Evolutionary conservation across 1,284 basidiomycete species (phyloP), one percentile per base, ranked within the genome.

Genomic region (Schizophyllum amplum): DNA sequence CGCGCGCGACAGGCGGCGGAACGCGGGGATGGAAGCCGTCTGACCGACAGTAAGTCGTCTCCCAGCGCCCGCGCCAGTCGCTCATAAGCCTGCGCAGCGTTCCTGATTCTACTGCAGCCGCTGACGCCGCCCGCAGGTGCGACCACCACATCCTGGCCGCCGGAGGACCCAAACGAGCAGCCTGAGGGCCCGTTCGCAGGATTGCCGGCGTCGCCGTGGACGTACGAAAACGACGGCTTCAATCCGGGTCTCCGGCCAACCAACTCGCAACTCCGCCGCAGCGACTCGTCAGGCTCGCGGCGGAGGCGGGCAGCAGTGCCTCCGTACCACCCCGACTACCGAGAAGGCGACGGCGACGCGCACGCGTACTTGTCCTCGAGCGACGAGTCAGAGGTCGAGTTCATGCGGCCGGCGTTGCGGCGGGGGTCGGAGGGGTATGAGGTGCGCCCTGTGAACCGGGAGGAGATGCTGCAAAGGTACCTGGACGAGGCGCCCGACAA

Each of bases 391-490:
- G 73, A 76, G 27, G 71, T 73, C 21, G 62, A 67, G 6, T 66
- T 65, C 13, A 66, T 69, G 20, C 53, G 57, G 56, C 58, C 62
- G 15, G 67, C 63, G 51, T 71, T 89, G 47, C 75, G 90, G 55
- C 72, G 81, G 47, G 90, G 90, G 17, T 91, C 88, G 17, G 90
- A 92, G 71, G 90, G 90, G 4, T 87, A 83, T 64, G 90, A 92
- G 66, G 81, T 90, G 53, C 77, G 72, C 47, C 70, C 79, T 7
- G 71, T 81, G 51, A 74, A 80, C 55, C 73, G 87, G 55, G 85
- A 88, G 64, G 79, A 77, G 53, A 75, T 89, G 69, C 67, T 90
- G 27, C 71, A 66, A 56, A 71, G 74, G 54, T 84, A 85, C 67
- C 68, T 90, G n/a, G 78, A 78, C 5, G 75, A 76, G 59, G 77